phyloP scores from a whole-genome alignment of 768 basidiomycete species.

The Flagelloscypha sp. region DNA sequence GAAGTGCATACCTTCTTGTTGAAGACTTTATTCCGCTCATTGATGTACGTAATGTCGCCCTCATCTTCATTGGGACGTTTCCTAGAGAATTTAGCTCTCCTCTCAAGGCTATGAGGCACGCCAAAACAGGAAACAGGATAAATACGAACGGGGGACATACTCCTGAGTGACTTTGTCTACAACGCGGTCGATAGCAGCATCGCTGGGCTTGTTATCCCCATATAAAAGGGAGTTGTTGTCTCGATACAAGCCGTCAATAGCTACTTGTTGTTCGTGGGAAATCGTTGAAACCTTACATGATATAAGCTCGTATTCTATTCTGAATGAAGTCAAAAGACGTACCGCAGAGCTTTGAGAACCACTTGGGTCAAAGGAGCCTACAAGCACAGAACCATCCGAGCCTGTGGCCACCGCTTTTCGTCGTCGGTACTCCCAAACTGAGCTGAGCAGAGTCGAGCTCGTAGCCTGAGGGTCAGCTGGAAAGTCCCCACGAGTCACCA shows the following conservation, averaged over 20 bases:
- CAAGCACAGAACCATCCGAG: slow-evolving; percentile 44
- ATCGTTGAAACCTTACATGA: slow-evolving; percentile 30
- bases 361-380: slow-evolving; percentile 29
- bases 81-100: slow-evolving; percentile 82
- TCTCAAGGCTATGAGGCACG: slow-evolving; percentile 68
- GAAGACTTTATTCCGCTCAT: slow-evolving; percentile 95
- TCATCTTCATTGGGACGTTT: slow-evolving; percentile 87
- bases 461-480: too few species aligned
- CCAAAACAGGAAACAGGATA: slow-evolving; percentile 3
- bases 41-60: slow-evolving; percentile 98
- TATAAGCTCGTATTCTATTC: slow-evolving; percentile 2
- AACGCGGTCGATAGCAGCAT: slow-evolving; percentile 92
- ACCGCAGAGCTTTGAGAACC: slow-evolving; percentile 20
- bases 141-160: slow-evolving; percentile 46
- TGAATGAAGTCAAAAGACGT: slow-evolving; percentile 1
- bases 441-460: too few species aligned
- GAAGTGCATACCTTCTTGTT: slow-evolving; percentile 75
- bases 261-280: slow-evolving; percentile 55
- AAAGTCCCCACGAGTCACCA: too few species aligned
- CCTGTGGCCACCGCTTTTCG: slow-evolving; percentile 57
- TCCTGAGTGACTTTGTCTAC: slow-evolving; percentile 89
- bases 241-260: slow-evolving; percentile 79
- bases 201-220: slow-evolving; percentile 89
- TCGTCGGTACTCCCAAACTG: slow-evolving; percentile 50
- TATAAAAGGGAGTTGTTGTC: slow-evolving; percentile 91